Evolutionary conservation across 495 filamentous ascomycete genomes (phyloP).

Genomic region (Aspergillus mulundensis): DNA sequence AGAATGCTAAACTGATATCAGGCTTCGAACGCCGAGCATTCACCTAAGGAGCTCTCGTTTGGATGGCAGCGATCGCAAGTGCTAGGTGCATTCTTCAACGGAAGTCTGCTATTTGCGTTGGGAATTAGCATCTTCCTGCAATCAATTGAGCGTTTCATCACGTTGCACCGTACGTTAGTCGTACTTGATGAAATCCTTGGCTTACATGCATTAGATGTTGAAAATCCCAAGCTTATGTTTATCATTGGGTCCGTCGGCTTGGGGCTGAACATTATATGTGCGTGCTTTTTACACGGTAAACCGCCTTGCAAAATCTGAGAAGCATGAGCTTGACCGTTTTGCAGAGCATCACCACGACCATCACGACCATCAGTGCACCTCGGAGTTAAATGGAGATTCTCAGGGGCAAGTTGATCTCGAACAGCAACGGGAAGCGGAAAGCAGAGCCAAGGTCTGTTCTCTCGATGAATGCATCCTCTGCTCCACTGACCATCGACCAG

Average conservation of each 20-base stretch:
- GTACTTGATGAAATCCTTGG: slow-evolving; percentile 5
- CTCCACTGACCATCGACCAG: slow-evolving; percentile 3
- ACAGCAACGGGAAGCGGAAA: not conserved
- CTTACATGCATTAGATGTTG: slow-evolving; percentile 13
- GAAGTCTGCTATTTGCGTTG: slow-evolving; percentile 84
- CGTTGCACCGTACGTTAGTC: slow-evolving; percentile 31
- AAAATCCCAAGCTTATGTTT: slow-evolving; percentile 56
- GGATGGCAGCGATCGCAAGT: slow-evolving; percentile 84
- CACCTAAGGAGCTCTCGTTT: slow-evolving; percentile 41
- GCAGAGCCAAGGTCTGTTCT: slow-evolving; percentile 1
- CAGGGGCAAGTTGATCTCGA: slow-evolving; percentile 21
- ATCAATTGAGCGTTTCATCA: slow-evolving; percentile 74
- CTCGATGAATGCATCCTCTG: not conserved
- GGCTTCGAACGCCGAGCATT: slow-evolving; percentile 25
- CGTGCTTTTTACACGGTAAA: slow-evolving; percentile 70
- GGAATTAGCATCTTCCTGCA: slow-evolving; percentile 92
- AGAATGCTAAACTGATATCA: slow-evolving; percentile 9
- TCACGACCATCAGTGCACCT: slow-evolving; percentile 8
- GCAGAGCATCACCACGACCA: slow-evolving; percentile 9
- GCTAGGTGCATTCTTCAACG: slow-evolving; percentile 85
- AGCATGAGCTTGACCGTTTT: not conserved
- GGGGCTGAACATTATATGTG: slow-evolving; percentile 73
- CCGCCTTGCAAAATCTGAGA: not conserved
- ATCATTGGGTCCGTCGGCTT: slow-evolving; percentile 78
- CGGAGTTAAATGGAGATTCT: not conserved